phyloP scores from a whole-genome alignment of 345 rosid genomes.

The Excoecaria cochinchinensis region DNA sequence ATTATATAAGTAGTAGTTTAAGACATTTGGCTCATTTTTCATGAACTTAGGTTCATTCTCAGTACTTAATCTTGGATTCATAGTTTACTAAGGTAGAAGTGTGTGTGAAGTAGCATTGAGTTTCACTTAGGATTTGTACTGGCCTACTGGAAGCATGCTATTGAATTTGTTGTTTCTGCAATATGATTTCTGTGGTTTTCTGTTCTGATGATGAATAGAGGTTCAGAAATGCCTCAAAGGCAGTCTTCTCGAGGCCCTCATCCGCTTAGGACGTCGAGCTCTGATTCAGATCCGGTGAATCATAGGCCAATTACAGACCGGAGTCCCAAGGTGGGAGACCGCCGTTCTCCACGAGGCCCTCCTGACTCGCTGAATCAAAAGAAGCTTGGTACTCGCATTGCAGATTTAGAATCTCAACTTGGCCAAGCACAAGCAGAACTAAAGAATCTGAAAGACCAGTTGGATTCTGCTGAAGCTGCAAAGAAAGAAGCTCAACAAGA shows the following conservation, averaged over 20 bases:
- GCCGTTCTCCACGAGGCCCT: slow-evolving; percentile 74
- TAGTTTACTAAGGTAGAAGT: background rate
- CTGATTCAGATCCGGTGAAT: slow-evolving; percentile 50
- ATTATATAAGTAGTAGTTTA: background rate
- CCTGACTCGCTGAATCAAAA: slow-evolving; percentile 60
- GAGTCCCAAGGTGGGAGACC: slow-evolving; percentile 68
- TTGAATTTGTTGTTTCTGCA: background rate
- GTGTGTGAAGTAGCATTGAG: too few species aligned
- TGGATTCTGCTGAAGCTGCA: slow-evolving; percentile 80
- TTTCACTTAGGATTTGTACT: background rate
- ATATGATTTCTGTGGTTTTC: background rate
- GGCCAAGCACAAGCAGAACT: slow-evolving; percentile 93
- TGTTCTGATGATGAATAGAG: slow-evolving; percentile 32
- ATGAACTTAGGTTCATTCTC: too few species aligned
- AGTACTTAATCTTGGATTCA: background rate
- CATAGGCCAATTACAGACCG: slow-evolving; percentile 56
- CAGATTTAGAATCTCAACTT: slow-evolving; percentile 83
- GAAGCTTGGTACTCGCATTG: slow-evolving; percentile 84
- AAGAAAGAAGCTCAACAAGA: slow-evolving; percentile 69
- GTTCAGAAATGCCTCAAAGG: slow-evolving; percentile 70
- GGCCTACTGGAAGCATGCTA: background rate
- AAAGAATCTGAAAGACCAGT: slow-evolving; percentile 67
- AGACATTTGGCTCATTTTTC: background rate
- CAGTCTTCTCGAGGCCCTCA: slow-evolving; percentile 62
- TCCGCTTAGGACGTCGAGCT: slow-evolving; percentile 56